Evolutionary conservation across 371 early-diverging fungal genomes (phyloP), one percentile per base, ranked within the genome.

Genomic region (Chytridium lagenaria): DNA sequence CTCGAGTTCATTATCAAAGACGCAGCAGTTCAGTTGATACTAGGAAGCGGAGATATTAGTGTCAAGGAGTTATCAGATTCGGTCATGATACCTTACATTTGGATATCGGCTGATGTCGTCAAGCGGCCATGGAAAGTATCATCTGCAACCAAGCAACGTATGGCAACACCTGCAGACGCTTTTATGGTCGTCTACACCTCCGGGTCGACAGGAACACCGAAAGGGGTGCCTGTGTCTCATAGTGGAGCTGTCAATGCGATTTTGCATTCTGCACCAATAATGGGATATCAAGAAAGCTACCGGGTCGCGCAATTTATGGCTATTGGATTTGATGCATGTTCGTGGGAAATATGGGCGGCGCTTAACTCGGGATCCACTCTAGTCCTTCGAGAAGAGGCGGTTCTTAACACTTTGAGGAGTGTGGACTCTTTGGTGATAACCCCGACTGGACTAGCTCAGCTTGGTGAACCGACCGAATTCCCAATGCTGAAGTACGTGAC

Each of bases 201-300:
- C 10, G 87, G 87, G 26, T 79, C 84, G 7, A 85, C 86, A 0
- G 87, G 86, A 7, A 74, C 73, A 26, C 86, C 87, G 2, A 86
- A 86, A 65, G 87, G 87, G 10, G 84, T 84, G 19, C 59, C 82
- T 55, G 55, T 84, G 0, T 59, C 73, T 1, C 87, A 87, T 61
- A 49, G 40, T 19, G 61, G 51, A 50, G 68, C 61, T 23, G 33
- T 72, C 19, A 50, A 71, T 26, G 55, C 26, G 57, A 50, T 72
- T 51, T 30, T 68, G 44, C 37, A 26, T 31, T 28, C 22, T 1
- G 28, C 30, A 28, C 23, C 50, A 15, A n/a, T 50, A 15, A 59
- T 31, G 28, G 31, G 57, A 19, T 37, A 30, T 28, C 12, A 16
- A 23, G 57, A 51, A 30, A 68, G 72, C 26, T 23, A 33, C 34